Conservation (phyloP, 352 stramenopile species). For the Aphanomyces invadans region DNA sequence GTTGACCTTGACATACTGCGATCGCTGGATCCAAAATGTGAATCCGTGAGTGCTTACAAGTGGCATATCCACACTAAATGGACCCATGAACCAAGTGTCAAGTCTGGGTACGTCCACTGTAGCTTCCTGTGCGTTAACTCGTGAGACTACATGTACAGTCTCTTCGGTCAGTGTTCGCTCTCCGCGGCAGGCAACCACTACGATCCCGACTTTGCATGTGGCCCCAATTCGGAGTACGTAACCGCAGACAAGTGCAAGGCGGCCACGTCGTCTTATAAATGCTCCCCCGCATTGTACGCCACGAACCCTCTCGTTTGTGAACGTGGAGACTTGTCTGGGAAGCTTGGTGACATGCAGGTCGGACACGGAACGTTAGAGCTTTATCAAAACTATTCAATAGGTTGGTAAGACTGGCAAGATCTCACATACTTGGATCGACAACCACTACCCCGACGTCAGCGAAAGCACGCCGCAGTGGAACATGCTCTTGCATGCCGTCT, state of each 20-base stretch:
- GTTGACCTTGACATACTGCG: neutral
- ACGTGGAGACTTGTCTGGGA: slow-evolving; percentile 49
- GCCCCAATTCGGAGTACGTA: slow-evolving; percentile 43
- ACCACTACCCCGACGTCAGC: slow-evolving; percentile 35
- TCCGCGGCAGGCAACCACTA: slow-evolving; percentile 46
- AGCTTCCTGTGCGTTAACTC: too few relatives aligned
- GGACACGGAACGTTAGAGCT: neutral
- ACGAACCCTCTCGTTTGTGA: slow-evolving; percentile 39
- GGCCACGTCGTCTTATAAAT: slow-evolving; percentile 37
- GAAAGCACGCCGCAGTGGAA: slow-evolving; percentile 48
- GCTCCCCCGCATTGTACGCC: slow-evolving; percentile 32
- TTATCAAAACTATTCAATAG: neutral
- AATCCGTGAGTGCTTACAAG: slow-evolving; percentile 30
- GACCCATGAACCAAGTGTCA: slow-evolving; percentile 23
- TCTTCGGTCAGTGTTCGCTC: slow-evolving; percentile 37
- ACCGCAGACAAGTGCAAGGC: slow-evolving; percentile 32
- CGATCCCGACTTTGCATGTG: slow-evolving; percentile 48
- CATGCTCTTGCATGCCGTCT: slow-evolving; percentile 58
- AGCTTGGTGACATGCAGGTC: slow-evolving; percentile 37
- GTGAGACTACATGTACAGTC: too few relatives aligned
- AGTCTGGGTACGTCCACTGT: neutral
- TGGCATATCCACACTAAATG: slow-evolving; percentile 56
- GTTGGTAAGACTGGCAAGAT: slow-evolving; percentile 19
- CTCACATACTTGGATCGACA: slow-evolving; percentile 34
- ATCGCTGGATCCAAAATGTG: slow-evolving; percentile 37